A percentile compares a stretch with the other conserved stretches of the same genome.
These are phyloP conservation scores for Colletotrichum sp. DNA, from an alignment of 2,329 filamentous ascomycete species.

Conservation along the genomic window DNA sequence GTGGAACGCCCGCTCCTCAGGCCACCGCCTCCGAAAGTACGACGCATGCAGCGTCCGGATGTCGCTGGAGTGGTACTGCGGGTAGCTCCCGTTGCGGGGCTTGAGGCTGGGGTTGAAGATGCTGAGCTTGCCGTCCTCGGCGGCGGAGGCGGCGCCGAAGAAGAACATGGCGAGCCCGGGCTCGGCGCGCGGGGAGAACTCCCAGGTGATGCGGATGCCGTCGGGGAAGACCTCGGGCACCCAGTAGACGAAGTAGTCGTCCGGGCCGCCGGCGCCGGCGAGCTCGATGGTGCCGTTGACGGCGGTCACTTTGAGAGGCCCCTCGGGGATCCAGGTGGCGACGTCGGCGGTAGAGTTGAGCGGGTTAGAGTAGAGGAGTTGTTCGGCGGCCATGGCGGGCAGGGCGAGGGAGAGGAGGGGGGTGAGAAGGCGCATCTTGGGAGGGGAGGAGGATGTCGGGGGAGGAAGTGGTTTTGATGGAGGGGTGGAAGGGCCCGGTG, in stretches of 20 bases:
- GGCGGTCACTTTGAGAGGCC: constrained; percentile 27
- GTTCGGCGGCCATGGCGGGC: constrained; percentile 22
- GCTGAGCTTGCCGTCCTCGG: constrained; percentile 23
- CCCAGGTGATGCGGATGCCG: constrained; percentile 34
- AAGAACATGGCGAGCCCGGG: constrained; percentile 38
- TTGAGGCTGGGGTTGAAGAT: constrained; percentile 31
- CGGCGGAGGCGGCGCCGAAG: constrained; percentile 32
- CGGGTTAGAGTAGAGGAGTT: constrained; percentile 33
- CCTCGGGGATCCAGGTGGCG: constrained; percentile 32
- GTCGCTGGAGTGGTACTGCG: constrained; percentile 26
- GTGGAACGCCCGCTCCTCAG: constrained; percentile 33
- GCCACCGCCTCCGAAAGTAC: constrained; percentile 27
- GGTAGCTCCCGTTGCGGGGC: constrained; percentile 28
- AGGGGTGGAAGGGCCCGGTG: neutral
- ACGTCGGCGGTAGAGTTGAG: constrained; percentile 30
- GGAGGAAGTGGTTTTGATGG: neutral
- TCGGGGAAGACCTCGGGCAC: constrained; percentile 34
- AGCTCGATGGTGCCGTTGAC: constrained; percentile 31
- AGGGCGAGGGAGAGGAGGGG: neutral
- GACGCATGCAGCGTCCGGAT: constrained; percentile 25
- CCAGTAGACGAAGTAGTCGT: constrained; percentile 37
- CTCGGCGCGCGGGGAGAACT: constrained; percentile 33
- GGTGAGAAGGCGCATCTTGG: neutral
- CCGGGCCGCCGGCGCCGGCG: constrained; percentile 25
- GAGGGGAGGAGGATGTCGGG: neutral